Conservation (phyloP, 2,329 filamentous ascomycete species). For the Colletotrichum zoysiae region DNA sequence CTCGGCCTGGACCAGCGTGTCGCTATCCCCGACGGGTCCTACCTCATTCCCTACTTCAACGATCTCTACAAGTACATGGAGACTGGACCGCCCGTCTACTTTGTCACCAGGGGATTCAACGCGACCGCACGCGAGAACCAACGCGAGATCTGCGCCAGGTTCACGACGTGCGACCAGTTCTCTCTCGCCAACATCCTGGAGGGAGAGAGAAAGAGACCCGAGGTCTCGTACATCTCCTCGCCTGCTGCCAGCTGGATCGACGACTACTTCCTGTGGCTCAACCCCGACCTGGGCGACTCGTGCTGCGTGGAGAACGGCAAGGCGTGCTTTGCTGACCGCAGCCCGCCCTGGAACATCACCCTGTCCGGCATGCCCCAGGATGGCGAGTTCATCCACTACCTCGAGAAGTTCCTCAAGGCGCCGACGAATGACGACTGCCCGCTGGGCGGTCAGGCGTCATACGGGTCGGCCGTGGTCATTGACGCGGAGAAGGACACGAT, state of each 20-base stretch:
- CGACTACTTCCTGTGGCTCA: conserved; percentile 90
- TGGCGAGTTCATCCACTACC: conserved; percentile 88
- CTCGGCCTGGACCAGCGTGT: conserved; percentile 95
- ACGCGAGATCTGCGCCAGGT: conserved; percentile 89
- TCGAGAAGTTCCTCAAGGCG: conserved; percentile 83
- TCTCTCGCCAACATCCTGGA: conserved; percentile 93
- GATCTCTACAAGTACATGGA: conserved; percentile 95
- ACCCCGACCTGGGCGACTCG: conserved; percentile 80
- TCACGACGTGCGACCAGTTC: conserved; percentile 86
- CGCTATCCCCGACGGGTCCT: conserved; percentile 92
- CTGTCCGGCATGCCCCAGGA: conserved; percentile 93
- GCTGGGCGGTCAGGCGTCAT: conserved; percentile 88
- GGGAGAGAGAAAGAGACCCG: conserved; percentile 89
- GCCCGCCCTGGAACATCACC: conserved; percentile 89
- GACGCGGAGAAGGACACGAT: conserved; percentile 76
- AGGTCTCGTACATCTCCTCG: conserved; percentile 88
- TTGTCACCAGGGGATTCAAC: conserved; percentile 87
- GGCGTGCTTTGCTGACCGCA: conserved; percentile 82
- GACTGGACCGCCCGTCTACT: conserved; percentile 93
- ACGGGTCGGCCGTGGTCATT: conserved; percentile 85
- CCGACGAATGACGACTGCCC: conserved; percentile 88
- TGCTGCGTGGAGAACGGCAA: conserved; percentile 78
- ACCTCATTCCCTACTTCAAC: conserved; percentile 96
- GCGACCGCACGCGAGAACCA: conserved; percentile 81
- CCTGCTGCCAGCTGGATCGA: conserved; percentile 96